Evolutionary conservation across 78 protist species (phyloP).

Genomic region (Dictyostelium brefeldianum): DNA sequence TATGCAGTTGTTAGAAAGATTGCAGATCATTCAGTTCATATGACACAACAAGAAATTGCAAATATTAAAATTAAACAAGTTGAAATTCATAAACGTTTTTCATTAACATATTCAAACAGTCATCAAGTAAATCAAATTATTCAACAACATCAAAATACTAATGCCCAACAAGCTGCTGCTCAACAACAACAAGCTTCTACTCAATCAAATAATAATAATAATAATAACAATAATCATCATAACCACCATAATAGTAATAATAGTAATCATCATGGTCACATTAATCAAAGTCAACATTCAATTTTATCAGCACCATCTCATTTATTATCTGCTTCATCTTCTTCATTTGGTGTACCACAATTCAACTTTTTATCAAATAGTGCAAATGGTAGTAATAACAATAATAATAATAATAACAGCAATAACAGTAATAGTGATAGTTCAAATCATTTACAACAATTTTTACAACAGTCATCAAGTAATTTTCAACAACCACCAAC

Average conservation of each 20-base stretch:
- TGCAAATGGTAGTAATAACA: constrained; percentile 9
- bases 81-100: not conserved
- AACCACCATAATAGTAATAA: not conserved
- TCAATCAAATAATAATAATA: not conserved
- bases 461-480: not conserved
- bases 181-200: not conserved
- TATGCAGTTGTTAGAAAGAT: constrained; percentile 59
- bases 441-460: not conserved
- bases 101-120: not conserved
- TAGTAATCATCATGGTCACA: not conserved
- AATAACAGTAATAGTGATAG: not conserved
- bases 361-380: not conserved
- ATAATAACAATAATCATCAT: constrained; percentile 8
- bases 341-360: not conserved
- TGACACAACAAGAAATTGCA: constrained; percentile 40
- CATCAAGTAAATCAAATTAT: constrained; percentile 14
- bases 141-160: not conserved
- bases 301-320: not conserved
- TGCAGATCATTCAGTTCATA: constrained; percentile 65
- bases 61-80: not conserved
- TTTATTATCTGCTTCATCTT: not conserved
- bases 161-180: not conserved
- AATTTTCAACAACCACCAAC: not conserved
- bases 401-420: not conserved
- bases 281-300: not conserved